Percentiles rank a stretch among this genome's conserved stretches.
Evolutionary conservation across 2,329 filamentous ascomycete species (phyloP).

Genomic region (Canariomyces notabilis): DNA sequence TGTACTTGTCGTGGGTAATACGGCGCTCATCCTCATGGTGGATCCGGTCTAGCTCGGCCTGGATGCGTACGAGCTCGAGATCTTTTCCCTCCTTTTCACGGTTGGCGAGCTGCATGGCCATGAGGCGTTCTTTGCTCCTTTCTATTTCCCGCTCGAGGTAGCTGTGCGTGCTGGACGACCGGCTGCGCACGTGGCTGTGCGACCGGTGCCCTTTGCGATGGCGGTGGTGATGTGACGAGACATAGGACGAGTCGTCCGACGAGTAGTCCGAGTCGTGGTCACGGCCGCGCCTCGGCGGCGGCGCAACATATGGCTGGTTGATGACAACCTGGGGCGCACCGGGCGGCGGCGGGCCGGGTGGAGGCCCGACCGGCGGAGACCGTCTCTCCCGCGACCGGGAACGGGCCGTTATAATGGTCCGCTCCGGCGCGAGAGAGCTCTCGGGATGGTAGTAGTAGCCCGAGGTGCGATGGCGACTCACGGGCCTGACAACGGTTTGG

Average conservation of each 20-base stretch:
- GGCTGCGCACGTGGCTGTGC: conserved; percentile 29
- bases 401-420: conserved; percentile 41
- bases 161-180: conserved; percentile 26
- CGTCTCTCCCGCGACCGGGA: conserved; percentile 44
- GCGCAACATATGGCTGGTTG: conserved; percentile 6
- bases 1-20: conserved; percentile 14
- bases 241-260: conserved; percentile 34
- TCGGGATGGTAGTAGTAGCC: conserved; percentile 36
- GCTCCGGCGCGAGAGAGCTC: conserved; percentile 40
- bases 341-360: conserved; percentile 26
- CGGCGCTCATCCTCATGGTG: conserved; percentile 16
- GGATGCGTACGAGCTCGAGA: conserved; percentile 5
- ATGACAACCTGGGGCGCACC: conserved; percentile 27
- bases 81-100: conserved; percentile 15
- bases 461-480: conserved; percentile 30
- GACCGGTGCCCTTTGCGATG: conserved; percentile 33
- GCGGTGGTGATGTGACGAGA: conserved; percentile 31
- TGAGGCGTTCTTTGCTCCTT: conserved; percentile 39
- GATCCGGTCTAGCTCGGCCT: conserved; percentile 15
- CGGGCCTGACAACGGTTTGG: conserved; percentile 26
- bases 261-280: conserved; percentile 29
- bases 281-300: neutral
- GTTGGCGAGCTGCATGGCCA: conserved; percentile 38
- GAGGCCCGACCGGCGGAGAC: conserved; percentile 34
- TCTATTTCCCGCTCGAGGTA: conserved; percentile 30